Conservation (phyloP, 257 asterid species). For the Solanum sejunctum region DNA sequence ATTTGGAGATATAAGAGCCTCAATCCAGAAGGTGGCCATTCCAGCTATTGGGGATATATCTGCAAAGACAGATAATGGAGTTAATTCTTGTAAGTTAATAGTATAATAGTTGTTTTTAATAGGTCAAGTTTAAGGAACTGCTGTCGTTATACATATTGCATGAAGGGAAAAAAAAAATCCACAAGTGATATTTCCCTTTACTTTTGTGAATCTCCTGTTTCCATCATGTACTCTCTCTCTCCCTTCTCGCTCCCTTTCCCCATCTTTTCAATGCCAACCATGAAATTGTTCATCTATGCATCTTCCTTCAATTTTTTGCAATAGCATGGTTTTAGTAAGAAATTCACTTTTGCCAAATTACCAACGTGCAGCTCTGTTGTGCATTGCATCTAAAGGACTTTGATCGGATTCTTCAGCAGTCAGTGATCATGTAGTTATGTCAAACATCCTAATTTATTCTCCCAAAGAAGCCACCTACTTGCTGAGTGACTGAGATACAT, state of each 20-base stretch:
- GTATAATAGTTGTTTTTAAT: background rate
- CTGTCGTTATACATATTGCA: background rate
- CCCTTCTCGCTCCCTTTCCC: too few relatives aligned
- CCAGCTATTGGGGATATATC: conserved; percentile 19
- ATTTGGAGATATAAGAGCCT: conserved; percentile 92
- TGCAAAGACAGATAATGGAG: conserved; percentile 14
- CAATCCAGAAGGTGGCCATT: conserved; percentile 51
- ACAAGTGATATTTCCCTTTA: background rate
- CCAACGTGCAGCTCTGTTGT: background rate
- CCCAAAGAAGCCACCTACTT: background rate
- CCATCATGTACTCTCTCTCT: background rate
- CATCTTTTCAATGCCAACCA: background rate
- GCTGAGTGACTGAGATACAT: background rate
- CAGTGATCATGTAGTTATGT: background rate
- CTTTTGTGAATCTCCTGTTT: background rate
- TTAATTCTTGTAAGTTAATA: conserved; percentile 43
- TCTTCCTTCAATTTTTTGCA: background rate
- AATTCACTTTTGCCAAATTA: background rate
- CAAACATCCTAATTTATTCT: background rate
- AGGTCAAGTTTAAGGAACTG: background rate
- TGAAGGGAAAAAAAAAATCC: background rate
- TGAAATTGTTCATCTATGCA: background rate
- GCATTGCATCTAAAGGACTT: background rate
- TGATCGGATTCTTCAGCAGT: background rate
- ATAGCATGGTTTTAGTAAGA: background rate